These are phyloP conservation scores for Starmerella riodocensis DNA, from an alignment of 805 yeast genomes.

Conservation along the genomic window DNA sequence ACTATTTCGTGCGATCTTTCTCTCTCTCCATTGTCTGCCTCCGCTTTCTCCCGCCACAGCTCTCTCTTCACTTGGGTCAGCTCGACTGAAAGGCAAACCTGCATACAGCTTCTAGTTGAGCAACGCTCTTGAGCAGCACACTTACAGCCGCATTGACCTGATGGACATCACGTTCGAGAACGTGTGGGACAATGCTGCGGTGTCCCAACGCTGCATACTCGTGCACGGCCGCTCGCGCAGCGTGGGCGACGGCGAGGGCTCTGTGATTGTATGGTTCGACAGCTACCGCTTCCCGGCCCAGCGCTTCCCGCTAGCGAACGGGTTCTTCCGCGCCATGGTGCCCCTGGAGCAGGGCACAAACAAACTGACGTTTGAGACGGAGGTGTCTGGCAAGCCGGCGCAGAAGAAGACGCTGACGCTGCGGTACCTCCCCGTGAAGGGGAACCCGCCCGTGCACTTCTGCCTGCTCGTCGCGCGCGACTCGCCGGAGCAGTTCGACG, in stretches of 20 bases:
- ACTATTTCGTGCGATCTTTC: no score
- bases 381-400: conserved; percentile 11
- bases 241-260: conserved; percentile 26
- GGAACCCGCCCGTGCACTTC: conserved; percentile 68
- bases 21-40: no score
- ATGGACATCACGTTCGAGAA: conserved; percentile 23
- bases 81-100: no score
- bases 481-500: conserved; percentile 56
- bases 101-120: no score
- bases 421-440: conserved; percentile 41
- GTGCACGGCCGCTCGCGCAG: conserved; percentile 28
- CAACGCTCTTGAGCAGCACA: no score
- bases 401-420: conserved; percentile 27
- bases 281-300: conserved; percentile 48
- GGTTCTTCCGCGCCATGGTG: conserved; percentile 61
- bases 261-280: conserved; percentile 34
- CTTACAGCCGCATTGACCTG: no score
- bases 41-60: no score
- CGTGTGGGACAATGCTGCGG: conserved; percentile 23
- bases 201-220: conserved; percentile 25
- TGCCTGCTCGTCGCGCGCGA: conserved; percentile 67
- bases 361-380: conserved; percentile 35
- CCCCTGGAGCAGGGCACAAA: conserved; percentile 63
- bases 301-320: conserved; percentile 52
- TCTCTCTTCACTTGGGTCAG: no score